A percentile compares a stretch with the other conserved stretches of the same genome.
Evolutionary conservation across 495 filamentous ascomycete genomes (phyloP).

Genomic region (Xanthoparmelia taractica): DNA sequence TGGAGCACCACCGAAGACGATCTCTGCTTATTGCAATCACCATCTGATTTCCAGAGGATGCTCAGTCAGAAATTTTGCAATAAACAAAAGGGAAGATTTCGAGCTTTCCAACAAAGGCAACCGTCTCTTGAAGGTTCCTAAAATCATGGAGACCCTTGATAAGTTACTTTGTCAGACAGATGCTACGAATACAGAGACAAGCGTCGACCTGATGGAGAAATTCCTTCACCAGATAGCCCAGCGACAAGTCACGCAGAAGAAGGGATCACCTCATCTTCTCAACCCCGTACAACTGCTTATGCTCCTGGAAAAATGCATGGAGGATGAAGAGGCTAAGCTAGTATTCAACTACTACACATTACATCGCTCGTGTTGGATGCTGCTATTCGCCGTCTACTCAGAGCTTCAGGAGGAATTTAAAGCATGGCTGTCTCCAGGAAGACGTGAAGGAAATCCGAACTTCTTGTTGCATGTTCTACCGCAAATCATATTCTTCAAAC

Average conservation of each 20-base stretch:
- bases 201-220: neutral
- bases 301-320: neutral
- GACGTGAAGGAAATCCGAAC: neutral
- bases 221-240: neutral
- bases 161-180: neutral
- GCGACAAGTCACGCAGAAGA: neutral
- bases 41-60: neutral
- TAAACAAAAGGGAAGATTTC: neutral
- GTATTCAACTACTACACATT: neutral
- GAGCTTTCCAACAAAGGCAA: neutral
- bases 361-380: neutral
- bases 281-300: neutral
- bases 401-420: neutral
- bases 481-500: neutral
- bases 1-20: neutral
- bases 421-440: neutral
- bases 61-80: neutral
- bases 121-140: neutral
- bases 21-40: neutral
- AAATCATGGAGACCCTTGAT: neutral
- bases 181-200: neutral
- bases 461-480: neutral
- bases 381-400: neutral
- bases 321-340: neutral
- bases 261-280: neutral